These are phyloP conservation scores for Fraxinus sp. DNA, from an alignment of 305 asterid species.

Conservation along the genomic window DNA sequence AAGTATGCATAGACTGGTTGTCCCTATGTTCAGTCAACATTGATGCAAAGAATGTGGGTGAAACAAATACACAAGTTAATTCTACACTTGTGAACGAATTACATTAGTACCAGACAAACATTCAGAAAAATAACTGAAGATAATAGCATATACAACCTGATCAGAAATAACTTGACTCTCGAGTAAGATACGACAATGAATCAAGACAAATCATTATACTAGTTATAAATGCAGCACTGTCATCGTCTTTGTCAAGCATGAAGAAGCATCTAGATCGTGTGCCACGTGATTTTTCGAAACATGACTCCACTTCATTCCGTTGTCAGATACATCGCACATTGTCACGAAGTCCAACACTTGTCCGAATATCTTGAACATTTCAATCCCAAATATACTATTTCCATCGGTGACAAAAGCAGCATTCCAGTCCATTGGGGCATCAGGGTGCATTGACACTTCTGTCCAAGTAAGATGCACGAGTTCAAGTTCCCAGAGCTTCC, in stretches of 20 bases:
- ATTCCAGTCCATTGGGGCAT: conserved; percentile 99
- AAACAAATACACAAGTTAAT: neutral
- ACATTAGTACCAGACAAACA: conserved; percentile 21
- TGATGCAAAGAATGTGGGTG: neutral
- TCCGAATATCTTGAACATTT: conserved; percentile 94
- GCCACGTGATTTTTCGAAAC: conserved; percentile 67
- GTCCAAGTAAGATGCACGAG: conserved; percentile 51
- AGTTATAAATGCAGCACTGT: conserved; percentile 64
- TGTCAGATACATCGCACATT: conserved; percentile 42
- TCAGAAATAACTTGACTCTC: conserved; percentile 22
- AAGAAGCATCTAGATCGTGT: conserved; percentile 75
- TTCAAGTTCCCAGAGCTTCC: conserved; percentile 95
- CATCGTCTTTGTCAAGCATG: conserved; percentile 87
- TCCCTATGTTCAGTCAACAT: neutral
- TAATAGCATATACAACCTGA: conserved; percentile 14
- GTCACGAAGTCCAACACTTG: conserved; percentile 91
- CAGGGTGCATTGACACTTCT: conserved; percentile 75
- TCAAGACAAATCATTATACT: neutral
- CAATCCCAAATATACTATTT: conserved; percentile 67
- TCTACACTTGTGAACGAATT: conserved; percentile 10
- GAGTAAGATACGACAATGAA: neutral
- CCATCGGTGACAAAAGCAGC: conserved; percentile 77
- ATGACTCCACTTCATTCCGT: conserved; percentile 59
- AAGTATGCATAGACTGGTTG: neutral
- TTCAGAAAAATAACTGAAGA: neutral